Percentiles rank a stretch among this genome's conserved stretches.
phyloP scores from a whole-genome alignment of 176 grass and related monocot species.

The Avena sativa region DNA sequence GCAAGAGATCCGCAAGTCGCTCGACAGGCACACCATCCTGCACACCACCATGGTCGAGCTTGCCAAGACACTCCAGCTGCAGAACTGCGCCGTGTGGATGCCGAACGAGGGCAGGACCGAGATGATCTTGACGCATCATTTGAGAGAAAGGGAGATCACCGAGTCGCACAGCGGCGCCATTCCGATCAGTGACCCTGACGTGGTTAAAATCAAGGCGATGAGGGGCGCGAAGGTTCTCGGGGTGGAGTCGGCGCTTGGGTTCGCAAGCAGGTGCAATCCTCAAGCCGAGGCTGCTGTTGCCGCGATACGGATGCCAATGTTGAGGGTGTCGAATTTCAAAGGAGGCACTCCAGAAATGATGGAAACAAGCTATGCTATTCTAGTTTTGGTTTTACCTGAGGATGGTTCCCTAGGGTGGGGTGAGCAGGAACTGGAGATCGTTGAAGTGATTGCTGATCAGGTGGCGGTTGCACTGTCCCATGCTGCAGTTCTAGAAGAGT shows the following conservation, averaged over 20 bases:
- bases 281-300: conserved; percentile 53
- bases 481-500: conserved; percentile 79
- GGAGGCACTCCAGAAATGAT: conserved; percentile 84
- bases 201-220: conserved; percentile 57
- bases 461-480: conserved; percentile 86
- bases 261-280: conserved; percentile 54
- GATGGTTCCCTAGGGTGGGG: conserved; percentile 58
- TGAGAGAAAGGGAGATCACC: conserved; percentile 51
- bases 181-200: conserved; percentile 58
- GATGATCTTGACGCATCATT: conserved; percentile 78
- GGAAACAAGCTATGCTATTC: conserved; percentile 70
- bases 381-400: conserved; percentile 61
- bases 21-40: conserved; percentile 74
- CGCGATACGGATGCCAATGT: conserved; percentile 80
- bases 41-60: conserved; percentile 86
- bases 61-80: conserved; percentile 64
- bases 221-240: conserved; percentile 54
- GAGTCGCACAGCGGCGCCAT: conserved; percentile 42
- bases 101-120: conserved; percentile 48
- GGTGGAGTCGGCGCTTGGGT: conserved; percentile 52
- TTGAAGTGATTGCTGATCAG: conserved; percentile 84
- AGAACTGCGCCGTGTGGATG: conserved; percentile 93
- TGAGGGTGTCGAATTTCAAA: conserved; percentile 84
- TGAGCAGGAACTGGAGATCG: conserved; percentile 65
- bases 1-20: conserved; percentile 75